A percentile compares a stretch with the other conserved stretches of the same genome.
These are phyloP conservation scores for Tetrastigma voinierianum DNA, from an alignment of 164 flowering plant species.

Conservation along the genomic window DNA sequence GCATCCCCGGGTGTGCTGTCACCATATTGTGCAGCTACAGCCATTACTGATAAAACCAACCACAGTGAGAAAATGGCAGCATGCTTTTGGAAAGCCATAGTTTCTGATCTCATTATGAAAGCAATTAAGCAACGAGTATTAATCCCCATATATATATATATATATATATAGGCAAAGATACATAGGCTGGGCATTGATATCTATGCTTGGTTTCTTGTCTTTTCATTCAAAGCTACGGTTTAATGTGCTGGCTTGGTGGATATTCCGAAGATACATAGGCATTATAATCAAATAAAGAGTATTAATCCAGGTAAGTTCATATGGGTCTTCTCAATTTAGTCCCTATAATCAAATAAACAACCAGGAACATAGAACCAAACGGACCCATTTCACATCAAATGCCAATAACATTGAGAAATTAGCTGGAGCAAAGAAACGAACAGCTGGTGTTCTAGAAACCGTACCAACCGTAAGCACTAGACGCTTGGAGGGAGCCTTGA, in stretches of 20 bases:
- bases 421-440: conserved; percentile 4
- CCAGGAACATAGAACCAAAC: background rate
- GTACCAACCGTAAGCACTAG: conserved; percentile 83
- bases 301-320: no score
- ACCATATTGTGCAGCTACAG: background rate
- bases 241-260: no score
- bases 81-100: background rate
- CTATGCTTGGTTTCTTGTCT: no score
- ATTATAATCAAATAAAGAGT: no score
- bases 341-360: background rate
- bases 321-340: no score
- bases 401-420: background rate
- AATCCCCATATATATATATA: no score
- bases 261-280: no score
- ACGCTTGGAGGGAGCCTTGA: conserved; percentile 84
- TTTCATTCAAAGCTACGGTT: no score
- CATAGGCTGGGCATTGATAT: no score
- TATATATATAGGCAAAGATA: background rate
- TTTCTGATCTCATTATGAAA: background rate
- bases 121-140: background rate
- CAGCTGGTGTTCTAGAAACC: background rate
- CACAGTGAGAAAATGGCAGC: background rate
- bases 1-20: no score
- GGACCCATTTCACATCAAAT: background rate
- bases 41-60: background rate